Evolutionary conservation across 345 rosid genomes (phyloP).

Genomic region (Populus euphratica): DNA sequence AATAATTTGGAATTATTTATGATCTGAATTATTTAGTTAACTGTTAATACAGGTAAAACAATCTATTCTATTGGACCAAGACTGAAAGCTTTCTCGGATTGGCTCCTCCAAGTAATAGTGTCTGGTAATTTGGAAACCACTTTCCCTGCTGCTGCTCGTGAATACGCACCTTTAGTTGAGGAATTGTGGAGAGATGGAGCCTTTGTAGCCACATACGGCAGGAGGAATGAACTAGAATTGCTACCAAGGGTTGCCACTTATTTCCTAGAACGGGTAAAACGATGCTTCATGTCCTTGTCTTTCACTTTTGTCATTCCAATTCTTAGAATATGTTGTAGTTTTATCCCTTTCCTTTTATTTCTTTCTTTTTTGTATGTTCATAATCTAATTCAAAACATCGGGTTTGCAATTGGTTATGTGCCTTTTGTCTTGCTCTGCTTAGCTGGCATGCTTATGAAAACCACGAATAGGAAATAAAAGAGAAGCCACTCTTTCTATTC

Average conservation of each 20-base stretch:
- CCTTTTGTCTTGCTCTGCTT: not conserved
- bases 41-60: constrained; percentile 32
- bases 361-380: not conserved
- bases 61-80: constrained; percentile 46
- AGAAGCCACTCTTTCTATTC: not conserved
- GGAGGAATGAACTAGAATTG: constrained; percentile 59
- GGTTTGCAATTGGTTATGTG: not conserved
- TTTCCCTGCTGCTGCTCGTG: constrained; percentile 56
- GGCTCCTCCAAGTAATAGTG: constrained; percentile 61
- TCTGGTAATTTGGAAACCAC: constrained; percentile 69
- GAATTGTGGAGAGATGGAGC: constrained; percentile 72
- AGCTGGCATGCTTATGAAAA: not conserved
- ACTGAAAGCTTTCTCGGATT: constrained; percentile 63
- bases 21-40: constrained; percentile 14
- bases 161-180: constrained; percentile 61
- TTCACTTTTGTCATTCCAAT: not conserved
- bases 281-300: constrained; percentile 6
- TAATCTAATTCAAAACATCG: not conserved
- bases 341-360: not conserved
- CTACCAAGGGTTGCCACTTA: constrained; percentile 73
- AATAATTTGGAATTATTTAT: not conserved
- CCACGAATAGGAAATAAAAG: not conserved
- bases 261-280: constrained; percentile 77
- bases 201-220: constrained; percentile 72
- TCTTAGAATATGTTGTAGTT: not conserved